Base-by-base conservation (phyloP, 2,329 filamentous ascomycete species). In the Rhynchosporium graminicola region DNA sequence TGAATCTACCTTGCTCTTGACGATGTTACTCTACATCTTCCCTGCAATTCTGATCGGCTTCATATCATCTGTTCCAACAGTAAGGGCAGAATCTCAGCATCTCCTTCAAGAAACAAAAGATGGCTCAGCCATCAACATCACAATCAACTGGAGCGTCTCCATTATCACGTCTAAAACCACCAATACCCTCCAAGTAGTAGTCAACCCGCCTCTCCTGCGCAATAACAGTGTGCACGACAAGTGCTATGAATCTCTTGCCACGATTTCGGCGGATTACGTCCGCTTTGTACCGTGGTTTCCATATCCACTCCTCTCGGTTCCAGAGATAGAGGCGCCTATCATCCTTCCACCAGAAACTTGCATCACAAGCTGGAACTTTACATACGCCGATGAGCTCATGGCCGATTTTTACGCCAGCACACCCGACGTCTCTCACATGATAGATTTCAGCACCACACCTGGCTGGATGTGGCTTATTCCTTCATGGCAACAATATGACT, bases 231-330 rank as follows among this genome's bases (percentile, higher is more conserved):
- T 60, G 36, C 48, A 60, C 47, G 26, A 26, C 20, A 45, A 33
- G 3, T 47, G 47, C 26, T 43, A 42, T 20, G 29, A 42, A 42
- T 60, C 57, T 13, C 57, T 60, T 15, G n/a, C 43, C 26, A 29
- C 46, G 4, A 50, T 60, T 15, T 20, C 57, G 4, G 46, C 57
- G n/a, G 57, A 60, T 36, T 60, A 52, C 38, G n/a, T 60, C 47
- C 57, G 57, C 26, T 60, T 60, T 47, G 57, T 60, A 12, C 48
- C 57, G 7, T 60, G 57, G 57, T 60, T 60, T 54, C 57, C 57
- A 5, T 60, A 60, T 15, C 57, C 57, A 6, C 13, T 42, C 10
- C 57, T 60, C 47, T 51, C 57, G n/a, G 57, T 60, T 38, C 57
- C 57, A 2, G 47, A 60, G 29, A 60, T 60, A 13, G 57, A 60